Evolutionary conservation across 768 basidiomycete genomes (phyloP), one percentile per base, ranked within the genome.

Genomic region (Suillus subaureus): DNA sequence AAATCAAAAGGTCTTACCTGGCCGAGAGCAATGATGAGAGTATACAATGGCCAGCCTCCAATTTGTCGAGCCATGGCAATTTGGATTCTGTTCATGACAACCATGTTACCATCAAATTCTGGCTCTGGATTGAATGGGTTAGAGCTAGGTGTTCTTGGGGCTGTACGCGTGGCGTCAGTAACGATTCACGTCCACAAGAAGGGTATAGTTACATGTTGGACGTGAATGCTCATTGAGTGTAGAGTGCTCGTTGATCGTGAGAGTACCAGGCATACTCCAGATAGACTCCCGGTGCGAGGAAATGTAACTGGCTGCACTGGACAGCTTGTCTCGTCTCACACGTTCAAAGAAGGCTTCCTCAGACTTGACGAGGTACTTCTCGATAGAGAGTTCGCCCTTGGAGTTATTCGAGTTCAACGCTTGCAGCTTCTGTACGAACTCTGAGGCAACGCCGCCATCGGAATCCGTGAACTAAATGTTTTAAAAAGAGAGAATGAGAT

Each of bases 301-400:
- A 52, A 87, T 83, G 63, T 92, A 80, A 76, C 93, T 93, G 12
- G 90, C 88, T 33, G 93, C 93, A 71, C 88, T 91, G 31, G 88
- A 88, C 52, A 97, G 81, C 81, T 93, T 96, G 70, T 96, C 94
- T 77, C 89, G 92, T 73, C 91, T 88, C 68, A 96, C 92, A 73
- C 89, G 90, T 66, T 92, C 90, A 78, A 97, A 97, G 87, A 95
- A 97, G 0, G 88, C 88, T 73, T 96, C 94, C 79, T 97, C 96
- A 69, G 92, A 94, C 81, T 96, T 97, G 68, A 88, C 82, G 69
- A 97, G 79, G 83, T 83, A 97, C 75, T 91, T 91, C 75, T 97
- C 96, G 70, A 97, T 97, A 39, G 94, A 97, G 31, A 97, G 76
- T 69, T 97, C 95, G 62, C 88, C 86, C 79, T 94, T 93, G 6